phyloP scores from a whole-genome alignment of 768 basidiomycete genomes.

The Symmetrospora coprosmae region DNA sequence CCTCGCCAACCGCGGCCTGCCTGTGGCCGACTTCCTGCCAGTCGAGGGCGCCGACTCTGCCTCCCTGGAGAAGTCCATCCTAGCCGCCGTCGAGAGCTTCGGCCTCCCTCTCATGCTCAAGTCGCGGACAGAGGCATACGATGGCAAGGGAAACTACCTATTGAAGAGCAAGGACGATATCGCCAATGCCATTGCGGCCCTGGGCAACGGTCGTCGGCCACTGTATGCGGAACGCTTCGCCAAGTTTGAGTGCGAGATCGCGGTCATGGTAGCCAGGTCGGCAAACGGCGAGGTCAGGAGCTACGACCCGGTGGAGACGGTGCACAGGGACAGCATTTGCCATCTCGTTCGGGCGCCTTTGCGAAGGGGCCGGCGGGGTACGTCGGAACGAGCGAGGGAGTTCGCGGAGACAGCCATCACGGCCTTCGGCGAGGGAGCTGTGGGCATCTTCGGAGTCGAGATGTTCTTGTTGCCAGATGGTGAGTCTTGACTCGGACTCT shows the following conservation, averaged over 20 bases:
- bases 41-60: slow-evolving; percentile 36
- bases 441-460: slow-evolving; percentile 93
- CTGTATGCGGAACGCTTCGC: slow-evolving; percentile 93
- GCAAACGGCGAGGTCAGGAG: slow-evolving; percentile 56
- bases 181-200: slow-evolving; percentile 38
- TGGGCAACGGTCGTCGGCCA: slow-evolving; percentile 30
- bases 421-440: slow-evolving; percentile 53
- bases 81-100: slow-evolving; percentile 38
- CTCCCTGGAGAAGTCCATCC: slow-evolving; percentile 27
- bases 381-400: slow-evolving; percentile 49
- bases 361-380: slow-evolving; percentile 40
- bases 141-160: slow-evolving; percentile 83
- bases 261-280: slow-evolving; percentile 89
- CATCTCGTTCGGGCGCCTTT: slow-evolving; percentile 84
- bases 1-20: slow-evolving; percentile 44
- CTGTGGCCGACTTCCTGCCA: slow-evolving; percentile 52
- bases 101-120: slow-evolving; percentile 92
- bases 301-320: slow-evolving; percentile 86
- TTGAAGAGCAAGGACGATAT: slow-evolving; percentile 48
- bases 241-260: slow-evolving; percentile 72
- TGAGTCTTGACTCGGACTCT: slow-evolving; percentile 36
- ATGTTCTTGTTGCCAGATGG: slow-evolving; percentile 89
- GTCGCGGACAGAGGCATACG: slow-evolving; percentile 85
- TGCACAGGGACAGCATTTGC: slow-evolving; percentile 86
- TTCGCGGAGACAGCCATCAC: slow-evolving; percentile 69